Evolutionary conservation across 495 filamentous ascomycete genomes (phyloP).

Genomic region (Penicillium cinerascens): DNA sequence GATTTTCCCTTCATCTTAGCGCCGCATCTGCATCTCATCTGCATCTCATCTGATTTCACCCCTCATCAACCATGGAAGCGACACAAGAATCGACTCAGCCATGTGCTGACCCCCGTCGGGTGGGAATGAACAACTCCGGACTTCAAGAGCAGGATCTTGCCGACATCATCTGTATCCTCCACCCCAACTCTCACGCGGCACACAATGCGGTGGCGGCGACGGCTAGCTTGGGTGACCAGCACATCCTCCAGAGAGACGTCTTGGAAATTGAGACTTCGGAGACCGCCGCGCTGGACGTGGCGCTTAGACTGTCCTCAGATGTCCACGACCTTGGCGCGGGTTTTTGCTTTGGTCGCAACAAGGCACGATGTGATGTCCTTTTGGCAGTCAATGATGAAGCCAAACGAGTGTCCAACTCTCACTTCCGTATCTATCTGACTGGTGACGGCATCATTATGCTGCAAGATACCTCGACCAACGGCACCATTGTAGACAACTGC

Average conservation of each 20-base stretch:
- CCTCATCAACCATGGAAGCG: constrained; percentile 35
- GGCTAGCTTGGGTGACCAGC: constrained; percentile 41
- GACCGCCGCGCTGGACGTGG: constrained; percentile 60
- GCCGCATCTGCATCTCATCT: constrained; percentile 11
- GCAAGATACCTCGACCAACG: constrained; percentile 88
- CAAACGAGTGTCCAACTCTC: constrained; percentile 73
- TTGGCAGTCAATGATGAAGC: constrained; percentile 52
- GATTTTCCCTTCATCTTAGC: constrained; percentile 10
- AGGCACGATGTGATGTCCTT: constrained; percentile 66
- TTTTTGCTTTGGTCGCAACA: constrained; percentile 82
- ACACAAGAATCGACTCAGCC: constrained; percentile 77
- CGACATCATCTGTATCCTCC: constrained; percentile 85
- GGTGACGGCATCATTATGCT: constrained; percentile 78
- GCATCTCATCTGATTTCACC: constrained; percentile 9
- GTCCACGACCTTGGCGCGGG: constrained; percentile 62
- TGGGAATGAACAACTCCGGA: constrained; percentile 72
- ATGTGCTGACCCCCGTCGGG: constrained; percentile 71
- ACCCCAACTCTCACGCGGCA: constrained; percentile 71
- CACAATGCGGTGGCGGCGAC: constrained; percentile 59
- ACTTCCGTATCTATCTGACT: constrained; percentile 89
- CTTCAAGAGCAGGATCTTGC: constrained; percentile 74
- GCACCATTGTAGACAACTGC: constrained; percentile 74
- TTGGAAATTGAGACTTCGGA: constrained; percentile 40
- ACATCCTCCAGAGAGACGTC: constrained; percentile 53
- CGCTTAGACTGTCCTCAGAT: constrained; percentile 70